Evolutionary conservation across 2,329 filamentous ascomycete species (phyloP), one percentile per base, ranked within the genome.

Genomic region (Arthrobotrys iridis): DNA sequence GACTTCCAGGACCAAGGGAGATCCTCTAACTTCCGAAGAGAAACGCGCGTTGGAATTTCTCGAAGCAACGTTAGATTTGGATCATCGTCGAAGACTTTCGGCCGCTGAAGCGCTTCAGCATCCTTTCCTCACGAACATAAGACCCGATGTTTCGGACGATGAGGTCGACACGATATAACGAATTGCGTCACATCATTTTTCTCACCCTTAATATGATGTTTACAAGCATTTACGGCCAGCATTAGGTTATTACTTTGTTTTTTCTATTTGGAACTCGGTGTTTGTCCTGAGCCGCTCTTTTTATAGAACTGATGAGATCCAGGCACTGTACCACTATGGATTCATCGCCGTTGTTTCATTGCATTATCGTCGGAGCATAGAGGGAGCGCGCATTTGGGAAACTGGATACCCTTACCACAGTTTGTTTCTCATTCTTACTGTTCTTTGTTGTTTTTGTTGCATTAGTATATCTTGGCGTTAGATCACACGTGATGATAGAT

Each of bases 51-150:
- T 94, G 0, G 85, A 87, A 43, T 95, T 96, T 80, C 82, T 96
- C 73, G 85, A 87, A 57, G 83, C 87, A 15, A 92, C 91, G 78
- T 86, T 96, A 81, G 91, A 95, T 66, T 84, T 93, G 52, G 91
- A 96, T 80, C 91, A 92, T 0, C 84, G 84, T 24, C 89, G 87
- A 81, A 85, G 92, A 24, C 91, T 94, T 68, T 92, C 89, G 43
- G 92, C 92, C 0, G 86, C 87, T 30, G 88, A 93, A 79, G 92
- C 92, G 0, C 81, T 96, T 50, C 82, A 87, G 57, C 91, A 94
- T 81, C 88, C 90, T 0, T 94, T 94, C 80, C 81, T 93, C 76
- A 82, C 81, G 45, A 78, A 83, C 28, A 76, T 77, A 8, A 72
- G 45, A 26, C 52, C 74, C 30, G 81, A 81, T 2, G 76, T 77